Base-by-base conservation (phyloP, 2,329 filamentous ascomycete genomes). In the Cladosporium velox region DNA sequence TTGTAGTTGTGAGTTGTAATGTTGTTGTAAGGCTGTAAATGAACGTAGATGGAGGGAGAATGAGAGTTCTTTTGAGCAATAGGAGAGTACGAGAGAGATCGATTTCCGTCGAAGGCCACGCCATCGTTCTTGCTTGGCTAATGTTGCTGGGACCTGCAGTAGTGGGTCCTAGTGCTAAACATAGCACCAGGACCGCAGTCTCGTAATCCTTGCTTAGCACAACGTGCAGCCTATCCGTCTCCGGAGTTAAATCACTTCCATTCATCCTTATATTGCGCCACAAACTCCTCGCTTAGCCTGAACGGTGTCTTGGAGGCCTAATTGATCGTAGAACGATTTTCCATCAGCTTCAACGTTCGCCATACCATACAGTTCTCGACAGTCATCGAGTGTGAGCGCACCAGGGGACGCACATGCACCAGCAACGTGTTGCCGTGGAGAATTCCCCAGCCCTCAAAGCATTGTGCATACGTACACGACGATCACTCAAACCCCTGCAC, bases 181-280 rank as follows among this genome's bases (percentile, higher is more conserved):
- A 57, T 54, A 44, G 49, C 51, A 47, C 30, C 49, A 32, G 60
- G 34, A 49, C 60, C 49, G 49, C 30, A 34, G 61, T 64, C 61
- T 64, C 61, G 61, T 64, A 47, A 24, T 52, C 49, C 61, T 44
- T 44, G 61, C 61, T 64, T 64, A 64, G 61, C 61, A 54, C 61
- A 63, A 57, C 61, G 61, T 47, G 51, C 61, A 32, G 34, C 61
- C 61, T 54, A 54, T 57, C 61, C 61, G 61, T n/a, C 51, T 57
- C 61, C 61, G 51, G 24, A 64, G 61, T 26, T 35, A 64, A 52
- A 55, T 62, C 51, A 44, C 35, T 47, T 2, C 24, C 61, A 34
- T 24, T 38, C 35, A 57, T 64, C 61, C 61, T 54, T 64, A 64
- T 64, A 57, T 44, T 64, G 26, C 61, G 61, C 61, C 51, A 64